phyloP scores from a whole-genome alignment of 2,329 filamentous ascomycete species.

The Pseudocercospora vitis region DNA sequence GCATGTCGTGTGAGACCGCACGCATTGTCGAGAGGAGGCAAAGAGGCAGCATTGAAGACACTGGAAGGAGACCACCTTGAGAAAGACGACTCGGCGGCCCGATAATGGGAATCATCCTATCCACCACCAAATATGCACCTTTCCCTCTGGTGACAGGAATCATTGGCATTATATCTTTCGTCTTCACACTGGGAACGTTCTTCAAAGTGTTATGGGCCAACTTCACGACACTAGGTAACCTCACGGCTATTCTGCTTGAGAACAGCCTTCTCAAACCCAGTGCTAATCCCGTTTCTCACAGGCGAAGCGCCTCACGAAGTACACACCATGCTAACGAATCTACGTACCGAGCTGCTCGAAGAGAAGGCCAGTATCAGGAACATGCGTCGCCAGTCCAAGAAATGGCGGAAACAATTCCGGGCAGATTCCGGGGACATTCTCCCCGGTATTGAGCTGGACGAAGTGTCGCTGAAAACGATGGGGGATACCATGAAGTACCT shows the following conservation, averaged over 20 bases:
- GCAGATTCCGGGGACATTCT: constrained; percentile 25
- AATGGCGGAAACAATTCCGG: constrained; percentile 10
- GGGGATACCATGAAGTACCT: constrained; percentile 39
- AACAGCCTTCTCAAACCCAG: not conserved
- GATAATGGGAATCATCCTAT: constrained; percentile 38
- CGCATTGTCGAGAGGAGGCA: not conserved
- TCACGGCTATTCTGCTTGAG: too few species aligned
- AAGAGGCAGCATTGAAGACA: not conserved
- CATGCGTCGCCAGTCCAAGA: constrained; percentile 26
- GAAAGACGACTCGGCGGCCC: not conserved
- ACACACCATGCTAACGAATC: constrained; percentile 42
- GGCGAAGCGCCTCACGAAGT: constrained; percentile 41
- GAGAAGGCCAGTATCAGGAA: constrained; percentile 41
- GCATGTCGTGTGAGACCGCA: not conserved
- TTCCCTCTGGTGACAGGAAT: constrained; percentile 40
- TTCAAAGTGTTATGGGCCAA: constrained; percentile 45
- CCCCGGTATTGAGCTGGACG: constrained; percentile 36
- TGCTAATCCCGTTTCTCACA: not conserved
- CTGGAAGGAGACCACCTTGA: not conserved
- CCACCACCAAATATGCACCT: constrained; percentile 35
- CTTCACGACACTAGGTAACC: constrained; percentile 37
- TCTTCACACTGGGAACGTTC: constrained; percentile 47
- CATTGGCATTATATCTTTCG: constrained; percentile 46
- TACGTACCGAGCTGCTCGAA: constrained; percentile 45
- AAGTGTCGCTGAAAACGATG: constrained; percentile 40